phyloP scores from a whole-genome alignment of 331 rosid genomes.

The Saraca asoca region DNA sequence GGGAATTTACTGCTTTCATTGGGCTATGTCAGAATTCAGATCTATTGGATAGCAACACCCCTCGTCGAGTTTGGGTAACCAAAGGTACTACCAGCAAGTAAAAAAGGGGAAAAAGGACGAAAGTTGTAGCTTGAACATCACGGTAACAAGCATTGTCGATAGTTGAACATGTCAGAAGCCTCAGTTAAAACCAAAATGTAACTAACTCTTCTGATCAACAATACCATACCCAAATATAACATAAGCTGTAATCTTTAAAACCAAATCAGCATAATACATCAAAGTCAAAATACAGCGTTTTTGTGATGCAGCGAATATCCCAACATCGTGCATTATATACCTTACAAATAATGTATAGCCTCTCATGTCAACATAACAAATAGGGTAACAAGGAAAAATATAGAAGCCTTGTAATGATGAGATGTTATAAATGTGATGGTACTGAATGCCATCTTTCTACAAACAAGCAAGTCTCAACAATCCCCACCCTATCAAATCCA shows the following conservation, averaged over 20 bases:
- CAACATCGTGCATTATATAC: not conserved
- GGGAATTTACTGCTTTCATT: no score
- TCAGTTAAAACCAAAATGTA: no score
- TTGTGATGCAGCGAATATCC: not conserved
- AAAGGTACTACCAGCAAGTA: no score
- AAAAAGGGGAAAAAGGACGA: no score
- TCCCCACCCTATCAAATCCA: slow-evolving; percentile 28
- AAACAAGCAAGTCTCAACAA: slow-evolving; percentile 25
- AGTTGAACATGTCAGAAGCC: no score
- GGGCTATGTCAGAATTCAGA: no score
- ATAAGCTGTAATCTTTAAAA: not conserved
- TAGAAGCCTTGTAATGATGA: slow-evolving; percentile 7
- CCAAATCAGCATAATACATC: not conserved
- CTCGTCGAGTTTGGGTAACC: no score
- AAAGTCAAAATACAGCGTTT: slow-evolving; percentile 27
- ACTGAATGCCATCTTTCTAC: slow-evolving; percentile 23
- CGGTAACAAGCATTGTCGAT: no score
- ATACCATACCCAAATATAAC: not conserved
- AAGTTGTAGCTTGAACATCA: no score
- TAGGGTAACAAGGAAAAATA: not conserved
- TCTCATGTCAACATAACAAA: not conserved
- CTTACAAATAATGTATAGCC: slow-evolving; percentile 25
- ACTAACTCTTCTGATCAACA: not conserved
- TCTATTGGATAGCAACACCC: no score
- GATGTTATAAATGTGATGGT: not conserved